Conservation (phyloP, 169 alveolate species). For the Perkinsus olseni region DNA sequence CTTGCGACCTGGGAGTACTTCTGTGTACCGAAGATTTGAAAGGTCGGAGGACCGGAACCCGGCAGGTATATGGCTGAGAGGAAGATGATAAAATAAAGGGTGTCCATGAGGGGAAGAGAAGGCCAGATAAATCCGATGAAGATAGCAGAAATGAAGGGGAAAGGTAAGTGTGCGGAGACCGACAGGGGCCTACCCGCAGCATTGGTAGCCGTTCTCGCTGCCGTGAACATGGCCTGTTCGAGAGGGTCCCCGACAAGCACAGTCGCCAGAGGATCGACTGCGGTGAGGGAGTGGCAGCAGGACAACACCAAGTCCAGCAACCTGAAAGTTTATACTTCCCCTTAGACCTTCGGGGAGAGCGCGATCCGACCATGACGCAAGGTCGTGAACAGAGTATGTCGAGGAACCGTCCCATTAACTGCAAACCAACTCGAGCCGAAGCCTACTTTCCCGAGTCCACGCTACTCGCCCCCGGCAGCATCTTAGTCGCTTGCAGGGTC, state of each 20-base stretch:
- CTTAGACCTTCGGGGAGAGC: no score
- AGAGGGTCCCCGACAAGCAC: constrained; percentile 90
- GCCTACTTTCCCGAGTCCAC: neutral
- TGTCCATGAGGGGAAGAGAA: neutral
- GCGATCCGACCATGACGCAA: no score
- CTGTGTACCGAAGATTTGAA: neutral
- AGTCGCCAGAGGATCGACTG: constrained; percentile 49
- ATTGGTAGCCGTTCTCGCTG: neutral
- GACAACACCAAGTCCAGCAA: constrained; percentile 42
- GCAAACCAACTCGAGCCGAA: neutral
- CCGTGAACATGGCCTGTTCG: constrained; percentile 75
- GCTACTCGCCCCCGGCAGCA: neutral
- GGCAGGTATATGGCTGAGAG: neutral
- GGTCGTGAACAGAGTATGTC: no score
- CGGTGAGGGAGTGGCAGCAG: constrained; percentile 86
- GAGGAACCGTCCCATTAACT: no score
- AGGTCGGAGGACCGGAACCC: neutral
- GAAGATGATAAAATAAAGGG: neutral
- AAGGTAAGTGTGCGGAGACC: no score
- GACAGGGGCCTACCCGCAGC: neutral
- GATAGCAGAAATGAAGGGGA: no score
- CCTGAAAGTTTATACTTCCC: neutral
- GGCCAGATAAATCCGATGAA: neutral
- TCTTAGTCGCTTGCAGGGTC: constrained; percentile 45
- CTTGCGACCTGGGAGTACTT: constrained; percentile 29